Conservation (phyloP, 345 rosid genomes). For the Physaria fendleri region DNA sequence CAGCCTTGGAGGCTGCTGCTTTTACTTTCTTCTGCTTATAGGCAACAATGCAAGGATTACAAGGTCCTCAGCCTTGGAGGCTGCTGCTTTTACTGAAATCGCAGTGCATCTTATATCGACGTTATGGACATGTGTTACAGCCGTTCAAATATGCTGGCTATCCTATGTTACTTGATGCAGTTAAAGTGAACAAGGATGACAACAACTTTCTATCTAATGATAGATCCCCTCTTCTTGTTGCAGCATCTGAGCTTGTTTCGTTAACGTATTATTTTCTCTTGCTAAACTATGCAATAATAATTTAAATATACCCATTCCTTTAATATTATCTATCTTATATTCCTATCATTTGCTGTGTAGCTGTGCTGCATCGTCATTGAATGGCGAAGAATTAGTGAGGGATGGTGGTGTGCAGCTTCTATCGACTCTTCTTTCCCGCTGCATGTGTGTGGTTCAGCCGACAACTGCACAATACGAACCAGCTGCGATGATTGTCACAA, state of each 20-base stretch:
- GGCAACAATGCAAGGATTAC: constrained; percentile 99
- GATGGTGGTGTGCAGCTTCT: constrained; percentile 92
- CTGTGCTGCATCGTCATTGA: constrained; percentile 93
- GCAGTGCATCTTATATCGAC: constrained; percentile 88
- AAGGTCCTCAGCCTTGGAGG: constrained; percentile 99
- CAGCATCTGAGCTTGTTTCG: constrained; percentile 97
- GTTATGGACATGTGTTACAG: constrained; percentile 75
- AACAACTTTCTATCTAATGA: constrained; percentile 86
- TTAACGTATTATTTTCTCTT: constrained; percentile 53
- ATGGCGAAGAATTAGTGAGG: constrained; percentile 98
- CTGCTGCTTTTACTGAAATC: constrained; percentile 89
- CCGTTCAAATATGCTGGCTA: constrained; percentile 99
- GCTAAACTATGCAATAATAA: not conserved
- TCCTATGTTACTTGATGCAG: constrained; percentile 92
- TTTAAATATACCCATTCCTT: constrained; percentile 8
- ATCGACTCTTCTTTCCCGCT: constrained; percentile 81
- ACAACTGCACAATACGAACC: constrained; percentile 88
- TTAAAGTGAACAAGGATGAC: constrained; percentile 87
- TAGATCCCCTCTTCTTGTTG: constrained; percentile 91
- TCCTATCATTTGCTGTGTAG: constrained; percentile 32
- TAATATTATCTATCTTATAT: constrained; percentile 10
- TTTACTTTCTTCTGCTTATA: constrained; percentile 55
- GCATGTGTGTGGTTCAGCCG: constrained; percentile 95
- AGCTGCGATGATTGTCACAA: constrained; percentile 84
- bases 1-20: constrained; percentile 98